These are phyloP conservation scores for Blastobotrys capitulatus DNA, from an alignment of 1,139 yeast genomes.

Conservation along the genomic window DNA sequence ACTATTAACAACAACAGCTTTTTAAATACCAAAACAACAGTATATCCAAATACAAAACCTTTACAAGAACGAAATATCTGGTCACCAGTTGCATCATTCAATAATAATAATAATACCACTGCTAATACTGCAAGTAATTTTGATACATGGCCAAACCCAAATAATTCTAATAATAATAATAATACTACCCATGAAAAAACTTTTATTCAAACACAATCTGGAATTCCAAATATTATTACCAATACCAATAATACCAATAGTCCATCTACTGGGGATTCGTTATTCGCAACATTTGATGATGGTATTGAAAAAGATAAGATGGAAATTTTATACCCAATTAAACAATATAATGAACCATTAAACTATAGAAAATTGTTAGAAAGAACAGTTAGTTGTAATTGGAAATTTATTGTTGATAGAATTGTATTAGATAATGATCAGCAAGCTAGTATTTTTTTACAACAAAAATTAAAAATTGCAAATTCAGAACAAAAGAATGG, in stretches of 20 bases:
- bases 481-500: slow-evolving; percentile 29
- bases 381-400: slow-evolving; percentile 27
- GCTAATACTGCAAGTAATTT: too few species aligned
- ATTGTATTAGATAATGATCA: slow-evolving; percentile 37
- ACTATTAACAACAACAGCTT: neutral
- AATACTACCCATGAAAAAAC: neutral
- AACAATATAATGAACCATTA: slow-evolving; percentile 24
- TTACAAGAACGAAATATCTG: neutral
- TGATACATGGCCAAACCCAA: neutral
- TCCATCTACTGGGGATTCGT: neutral
- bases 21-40: neutral
- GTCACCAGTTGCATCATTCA: neutral
- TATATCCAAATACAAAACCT: neutral
- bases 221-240: neutral
- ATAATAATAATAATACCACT: neutral
- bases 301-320: neutral
- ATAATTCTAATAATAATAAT: neutral
- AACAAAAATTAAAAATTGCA: slow-evolving; percentile 38
- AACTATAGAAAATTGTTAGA: slow-evolving; percentile 29
- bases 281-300: neutral
- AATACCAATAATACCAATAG: neutral
- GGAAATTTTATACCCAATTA: slow-evolving; percentile 19
- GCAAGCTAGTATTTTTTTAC: slow-evolving; percentile 40
- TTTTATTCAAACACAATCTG: neutral
- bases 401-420: slow-evolving; percentile 32